Conservation (phyloP, 768 basidiomycete species). For the Trametes coccinea region DNA sequence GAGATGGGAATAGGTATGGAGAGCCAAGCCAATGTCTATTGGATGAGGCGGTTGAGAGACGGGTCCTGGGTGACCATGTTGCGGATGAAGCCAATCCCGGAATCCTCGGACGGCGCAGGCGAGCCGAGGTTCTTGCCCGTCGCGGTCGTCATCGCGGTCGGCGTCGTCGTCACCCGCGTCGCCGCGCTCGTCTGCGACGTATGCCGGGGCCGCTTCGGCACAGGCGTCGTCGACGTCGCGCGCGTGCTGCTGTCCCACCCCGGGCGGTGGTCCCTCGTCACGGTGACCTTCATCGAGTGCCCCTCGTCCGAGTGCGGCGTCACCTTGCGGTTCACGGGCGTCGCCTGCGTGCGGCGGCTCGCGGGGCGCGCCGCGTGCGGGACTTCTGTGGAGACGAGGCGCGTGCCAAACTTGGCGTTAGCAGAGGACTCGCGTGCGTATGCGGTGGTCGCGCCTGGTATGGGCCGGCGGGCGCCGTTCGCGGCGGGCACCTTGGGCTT, state of each 20-base stretch:
- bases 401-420: conserved; percentile 90
- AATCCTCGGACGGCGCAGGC: conserved; percentile 79
- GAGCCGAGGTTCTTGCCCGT: conserved; percentile 56
- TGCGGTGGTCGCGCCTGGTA: conserved; percentile 47
- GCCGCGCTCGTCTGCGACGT: conserved; percentile 72
- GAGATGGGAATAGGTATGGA: neutral
- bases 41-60: conserved; percentile 47
- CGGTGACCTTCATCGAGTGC: conserved; percentile 65
- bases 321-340: conserved; percentile 45
- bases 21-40: conserved; percentile 25
- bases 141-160: conserved; percentile 14
- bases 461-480: conserved; percentile 36
- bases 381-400: conserved; percentile 68
- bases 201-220: conserved; percentile 64
- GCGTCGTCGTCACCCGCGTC: conserved; percentile 39
- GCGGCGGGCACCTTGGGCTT: conserved; percentile 44
- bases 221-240: conserved; percentile 31
- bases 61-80: conserved; percentile 79
- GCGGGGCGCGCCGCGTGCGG: conserved; percentile 50
- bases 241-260: conserved; percentile 70
- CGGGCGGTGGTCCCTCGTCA: conserved; percentile 52
- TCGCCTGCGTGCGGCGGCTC: conserved; percentile 58
- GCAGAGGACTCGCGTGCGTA: conserved; percentile 83
- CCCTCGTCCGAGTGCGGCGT: conserved; percentile 58
- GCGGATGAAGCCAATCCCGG: conserved; percentile 81